phyloP scores from a whole-genome alignment of 208 protist genomes.

The Acanthamoeba triangularis region DNA sequence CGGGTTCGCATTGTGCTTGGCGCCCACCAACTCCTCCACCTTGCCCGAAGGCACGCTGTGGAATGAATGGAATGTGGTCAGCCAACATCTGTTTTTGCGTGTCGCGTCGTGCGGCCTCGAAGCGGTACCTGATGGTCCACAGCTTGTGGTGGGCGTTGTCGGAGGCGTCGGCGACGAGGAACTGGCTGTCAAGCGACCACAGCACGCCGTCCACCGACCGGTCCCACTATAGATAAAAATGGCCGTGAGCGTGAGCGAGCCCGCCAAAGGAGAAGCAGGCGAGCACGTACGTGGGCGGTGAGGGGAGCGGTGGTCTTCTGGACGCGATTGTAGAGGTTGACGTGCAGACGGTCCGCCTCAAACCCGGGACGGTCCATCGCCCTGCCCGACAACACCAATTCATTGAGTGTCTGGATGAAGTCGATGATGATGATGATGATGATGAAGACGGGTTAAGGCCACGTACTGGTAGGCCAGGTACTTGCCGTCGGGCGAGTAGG shows the following conservation, averaged over 20 bases:
- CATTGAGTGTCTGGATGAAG: no score
- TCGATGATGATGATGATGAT: no score
- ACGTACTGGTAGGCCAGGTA: slow-evolving; percentile 57
- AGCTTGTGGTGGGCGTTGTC: slow-evolving; percentile 28
- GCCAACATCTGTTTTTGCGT: no score
- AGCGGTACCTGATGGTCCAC: not conserved
- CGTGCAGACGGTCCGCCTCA: slow-evolving; percentile 70
- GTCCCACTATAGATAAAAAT: slow-evolving; percentile 58
- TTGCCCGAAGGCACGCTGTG: not conserved
- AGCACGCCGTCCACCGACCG: slow-evolving; percentile 20
- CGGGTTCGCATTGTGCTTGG: not conserved
- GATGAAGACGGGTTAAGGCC: no score
- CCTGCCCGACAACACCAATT: not conserved
- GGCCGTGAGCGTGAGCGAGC: no score
- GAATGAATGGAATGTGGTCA: not conserved
- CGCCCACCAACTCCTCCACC: not conserved
- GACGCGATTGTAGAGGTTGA: slow-evolving; percentile 55
- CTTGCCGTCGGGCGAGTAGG: slow-evolving; percentile 71
- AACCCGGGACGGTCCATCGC: slow-evolving; percentile 76
- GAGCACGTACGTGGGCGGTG: not conserved
- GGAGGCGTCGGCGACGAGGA: not conserved
- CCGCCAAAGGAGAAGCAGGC: no score
- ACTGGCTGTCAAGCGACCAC: slow-evolving; percentile 63
- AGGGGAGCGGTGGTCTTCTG: slow-evolving; percentile 6
- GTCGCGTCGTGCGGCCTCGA: not conserved